phyloP scores from a whole-genome alignment of 2,329 filamentous ascomycete species.

The Lasiodiplodia sp. region DNA sequence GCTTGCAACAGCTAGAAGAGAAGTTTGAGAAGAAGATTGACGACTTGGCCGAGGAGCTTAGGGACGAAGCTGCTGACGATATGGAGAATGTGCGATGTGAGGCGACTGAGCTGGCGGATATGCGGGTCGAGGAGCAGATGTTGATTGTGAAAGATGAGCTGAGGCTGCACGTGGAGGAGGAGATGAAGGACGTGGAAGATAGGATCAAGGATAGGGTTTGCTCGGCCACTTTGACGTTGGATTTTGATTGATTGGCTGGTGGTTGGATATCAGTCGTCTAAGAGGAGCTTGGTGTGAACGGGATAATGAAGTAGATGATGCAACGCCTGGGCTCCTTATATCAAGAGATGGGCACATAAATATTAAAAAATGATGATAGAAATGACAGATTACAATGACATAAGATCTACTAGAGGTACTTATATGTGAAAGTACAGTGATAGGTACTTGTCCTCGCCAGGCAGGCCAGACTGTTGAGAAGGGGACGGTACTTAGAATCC shows the following conservation, averaged over 20 bases:
- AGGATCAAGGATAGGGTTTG: constrained; percentile 6
- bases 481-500: too few species aligned
- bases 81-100: not conserved
- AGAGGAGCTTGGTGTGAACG: too few species aligned
- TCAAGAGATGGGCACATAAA: too few species aligned
- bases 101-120: constrained; percentile 1
- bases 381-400: too few species aligned
- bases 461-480: too few species aligned
- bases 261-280: too few species aligned
- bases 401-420: too few species aligned
- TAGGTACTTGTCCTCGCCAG: too few species aligned
- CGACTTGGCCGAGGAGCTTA: not conserved
- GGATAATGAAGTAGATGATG: too few species aligned
- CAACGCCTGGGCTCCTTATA: too few species aligned
- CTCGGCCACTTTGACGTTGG: not conserved
- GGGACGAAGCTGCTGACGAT: not conserved
- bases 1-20: not conserved
- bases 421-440: too few species aligned
- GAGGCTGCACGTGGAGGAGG: constrained; percentile 5
- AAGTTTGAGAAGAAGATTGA: constrained; percentile 1
- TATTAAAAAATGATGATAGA: too few species aligned
- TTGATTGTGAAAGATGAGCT: not conserved
- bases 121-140: constrained; percentile 3
- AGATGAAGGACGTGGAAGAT: constrained; percentile 15
- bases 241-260: constrained; percentile 2